Percentiles rank a stretch among this genome's conserved stretches.
phyloP scores from a whole-genome alignment of 192 early-diverging fungal species.

The Backusella luteola region DNA sequence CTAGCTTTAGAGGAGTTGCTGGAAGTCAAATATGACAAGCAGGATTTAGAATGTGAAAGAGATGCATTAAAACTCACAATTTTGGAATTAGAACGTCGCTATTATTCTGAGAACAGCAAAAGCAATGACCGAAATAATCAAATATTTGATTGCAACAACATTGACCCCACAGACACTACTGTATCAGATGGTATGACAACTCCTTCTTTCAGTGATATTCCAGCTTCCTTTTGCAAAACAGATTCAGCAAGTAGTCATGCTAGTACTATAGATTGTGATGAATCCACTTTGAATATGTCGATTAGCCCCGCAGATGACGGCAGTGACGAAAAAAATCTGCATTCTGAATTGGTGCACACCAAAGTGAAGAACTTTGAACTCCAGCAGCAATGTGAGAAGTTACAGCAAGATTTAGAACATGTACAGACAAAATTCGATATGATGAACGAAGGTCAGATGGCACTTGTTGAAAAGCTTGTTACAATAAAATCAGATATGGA shows the following conservation, averaged over 20 bases:
- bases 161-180: background rate
- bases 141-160: background rate
- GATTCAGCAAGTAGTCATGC: background rate
- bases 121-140: background rate
- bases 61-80: conserved; percentile 54
- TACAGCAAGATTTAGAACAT: conserved; percentile 20
- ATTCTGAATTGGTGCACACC: conserved; percentile 22
- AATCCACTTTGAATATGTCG: background rate
- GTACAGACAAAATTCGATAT: conserved; percentile 29
- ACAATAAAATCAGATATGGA: conserved; percentile 29
- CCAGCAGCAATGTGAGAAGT: conserved; percentile 27
- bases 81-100: conserved; percentile 8
- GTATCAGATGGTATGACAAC: background rate
- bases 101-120: background rate
- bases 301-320: background rate
- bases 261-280: background rate
- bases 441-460: conserved; percentile 31
- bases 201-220: background rate
- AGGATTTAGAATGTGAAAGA: conserved; percentile 44
- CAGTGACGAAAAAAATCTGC: background rate
- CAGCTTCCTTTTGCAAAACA: background rate
- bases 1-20: conserved; percentile 32
- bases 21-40: conserved; percentile 50
- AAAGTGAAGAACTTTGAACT: conserved; percentile 35
- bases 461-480: conserved; percentile 30